A percentile compares a stretch with the other conserved stretches of the same genome.
Conservation (phyloP, 2,329 filamentous ascomycete genomes). For the Botrytis cinerea region DNA sequence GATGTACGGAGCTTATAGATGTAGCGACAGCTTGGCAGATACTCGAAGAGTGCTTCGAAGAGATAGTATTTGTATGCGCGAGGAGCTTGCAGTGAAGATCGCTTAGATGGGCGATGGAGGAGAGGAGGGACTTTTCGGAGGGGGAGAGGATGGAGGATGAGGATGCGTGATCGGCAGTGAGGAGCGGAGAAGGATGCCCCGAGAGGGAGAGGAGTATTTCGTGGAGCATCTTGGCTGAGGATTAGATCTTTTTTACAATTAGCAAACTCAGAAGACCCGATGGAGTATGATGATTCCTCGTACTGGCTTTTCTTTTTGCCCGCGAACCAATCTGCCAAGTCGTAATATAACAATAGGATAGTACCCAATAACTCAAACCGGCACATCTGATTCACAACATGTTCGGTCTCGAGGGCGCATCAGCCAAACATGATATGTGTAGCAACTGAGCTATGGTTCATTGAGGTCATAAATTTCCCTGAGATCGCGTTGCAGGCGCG, state of each 20-base stretch:
- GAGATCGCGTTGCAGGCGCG: conserved; percentile 14
- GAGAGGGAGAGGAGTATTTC: conserved; percentile 96
- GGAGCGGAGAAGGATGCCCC: conserved; percentile 87
- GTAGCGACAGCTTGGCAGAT: conserved; percentile 87
- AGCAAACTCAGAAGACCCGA: conserved; percentile 24
- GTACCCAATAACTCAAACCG: conserved; percentile 41
- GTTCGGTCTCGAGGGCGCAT: background rate
- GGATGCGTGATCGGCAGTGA: conserved; percentile 57
- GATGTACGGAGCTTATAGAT: conserved; percentile 71
- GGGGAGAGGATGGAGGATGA: conserved; percentile 62
- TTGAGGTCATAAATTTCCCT: conserved; percentile 13
- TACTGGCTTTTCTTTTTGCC: conserved; percentile 15
- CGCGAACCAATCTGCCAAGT: conserved; percentile 32
- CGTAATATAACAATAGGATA: conserved; percentile 37
- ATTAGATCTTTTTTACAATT: conserved; percentile 22
- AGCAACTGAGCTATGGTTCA: background rate
- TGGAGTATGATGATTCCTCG: background rate
- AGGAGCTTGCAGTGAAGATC: conserved; percentile 74
- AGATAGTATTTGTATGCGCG: conserved; percentile 65
- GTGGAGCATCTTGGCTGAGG: conserved; percentile 73
- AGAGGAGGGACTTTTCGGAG: conserved; percentile 79
- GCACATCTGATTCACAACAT: conserved; percentile 37
- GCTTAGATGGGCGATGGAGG: conserved; percentile 74
- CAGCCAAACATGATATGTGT: background rate
- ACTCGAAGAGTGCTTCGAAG: conserved; percentile 71